Base-by-base conservation (phyloP, 2,329 filamentous ascomycete genomes). In the Aureobasidium sp. region DNA sequence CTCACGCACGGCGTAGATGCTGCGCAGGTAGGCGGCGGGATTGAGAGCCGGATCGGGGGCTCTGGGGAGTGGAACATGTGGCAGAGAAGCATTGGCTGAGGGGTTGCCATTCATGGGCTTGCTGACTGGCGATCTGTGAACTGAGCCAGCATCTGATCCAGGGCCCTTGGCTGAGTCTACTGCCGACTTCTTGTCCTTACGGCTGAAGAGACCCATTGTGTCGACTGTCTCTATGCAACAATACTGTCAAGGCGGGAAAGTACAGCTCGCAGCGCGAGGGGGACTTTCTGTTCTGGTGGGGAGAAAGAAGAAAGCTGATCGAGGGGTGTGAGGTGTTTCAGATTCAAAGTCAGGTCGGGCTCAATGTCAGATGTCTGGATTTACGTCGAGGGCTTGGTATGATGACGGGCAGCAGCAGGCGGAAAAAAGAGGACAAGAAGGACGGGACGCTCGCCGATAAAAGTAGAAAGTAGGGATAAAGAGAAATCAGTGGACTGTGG, bases 11-110 rank as follows among this genome's bases (percentile, higher is more conserved):
- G 94, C 86, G 69, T 90, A 86, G 70, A 97, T 85, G 76, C 91
- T 97, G 72, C 90, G 86, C 69, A 99, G 83, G 75, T 97, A 97
- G 64, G 87, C 92, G 29, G 89, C 90, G 25, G 93, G 92, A 73
- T 97, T 91, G 68, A 93, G 81, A 64, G 87, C 82, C 69, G 93
- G 92, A 75, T 97, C 92, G 32, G 93, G 92, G 16, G 91, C 86
- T 70, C 85, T 87, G 54, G 93, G 90, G 53, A 97, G 83, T 66
- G 91, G 84, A 69, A 95, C 81, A 74, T 91, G 89, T 67, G 74
- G 72, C 53, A 74, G 71, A 62, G 68, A 74, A 36, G 78, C 78
- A 54, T 76, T 73, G 66, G 80, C 75, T 62, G 76, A 76, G 66
- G 71, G 67, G 50, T 66, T 67, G 54, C 61, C 61, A 27, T 59